phyloP scores from a whole-genome alignment of 225 moss, liverwort and hornwort species.

The Pleurozium schreberi region DNA sequence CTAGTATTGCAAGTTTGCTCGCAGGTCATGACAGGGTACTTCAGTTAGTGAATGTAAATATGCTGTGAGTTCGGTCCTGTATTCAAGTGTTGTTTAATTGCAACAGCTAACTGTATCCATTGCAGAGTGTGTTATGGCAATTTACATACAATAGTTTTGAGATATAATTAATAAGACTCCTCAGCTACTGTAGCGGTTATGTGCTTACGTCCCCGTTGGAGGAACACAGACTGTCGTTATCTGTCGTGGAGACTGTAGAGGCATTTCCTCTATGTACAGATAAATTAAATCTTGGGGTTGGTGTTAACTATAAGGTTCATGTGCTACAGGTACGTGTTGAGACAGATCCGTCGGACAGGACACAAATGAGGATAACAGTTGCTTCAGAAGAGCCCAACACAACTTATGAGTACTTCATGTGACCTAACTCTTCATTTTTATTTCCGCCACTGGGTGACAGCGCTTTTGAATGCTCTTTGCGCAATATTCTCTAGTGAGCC shows the following conservation, averaged over 20 bases:
- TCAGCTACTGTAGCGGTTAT: background rate
- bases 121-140: background rate
- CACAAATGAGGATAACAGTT: constrained; percentile 88
- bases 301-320: background rate
- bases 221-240: background rate
- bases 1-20: background rate
- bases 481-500: background rate
- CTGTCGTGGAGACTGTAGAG: background rate
- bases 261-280: background rate
- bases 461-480: background rate
- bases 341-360: constrained; percentile 92
- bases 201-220: background rate
- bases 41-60: background rate
- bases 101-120: background rate
- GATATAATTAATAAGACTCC: background rate
- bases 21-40: background rate
- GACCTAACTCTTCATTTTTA: background rate
- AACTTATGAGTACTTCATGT: constrained; percentile 61
- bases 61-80: background rate
- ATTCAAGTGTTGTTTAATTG: background rate
- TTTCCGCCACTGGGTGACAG: background rate
- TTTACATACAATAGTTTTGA: background rate
- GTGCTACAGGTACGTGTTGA: constrained; percentile 78
- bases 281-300: background rate
- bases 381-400: constrained; percentile 74